Evolutionary conservation across 148 eudicot species (phyloP).

Genomic region (Spergularia marina): DNA sequence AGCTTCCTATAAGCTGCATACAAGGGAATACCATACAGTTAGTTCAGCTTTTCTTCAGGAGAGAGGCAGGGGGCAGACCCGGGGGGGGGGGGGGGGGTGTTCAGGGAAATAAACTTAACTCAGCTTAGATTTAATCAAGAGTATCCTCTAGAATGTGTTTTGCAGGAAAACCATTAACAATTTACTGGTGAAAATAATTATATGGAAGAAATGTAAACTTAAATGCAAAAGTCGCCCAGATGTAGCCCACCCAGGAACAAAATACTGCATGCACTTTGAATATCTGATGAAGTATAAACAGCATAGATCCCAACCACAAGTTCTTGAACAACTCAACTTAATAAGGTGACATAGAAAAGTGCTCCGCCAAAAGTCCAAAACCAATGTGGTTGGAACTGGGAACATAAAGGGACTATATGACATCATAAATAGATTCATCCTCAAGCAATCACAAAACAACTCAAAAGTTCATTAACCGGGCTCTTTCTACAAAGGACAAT

Average conservation of each 20-base stretch:
- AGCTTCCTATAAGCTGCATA: slow-evolving; percentile 94
- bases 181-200: too few relatives aligned
- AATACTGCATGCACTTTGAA: background rate
- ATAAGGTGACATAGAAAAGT: background rate
- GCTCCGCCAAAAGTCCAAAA: background rate
- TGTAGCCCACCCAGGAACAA: background rate
- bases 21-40: slow-evolving; percentile 9
- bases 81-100: background rate
- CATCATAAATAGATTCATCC: background rate
- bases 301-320: too few relatives aligned
- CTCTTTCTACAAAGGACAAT: background rate
- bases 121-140: background rate
- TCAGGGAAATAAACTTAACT: background rate
- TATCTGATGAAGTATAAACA: background rate
- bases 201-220: too few relatives aligned
- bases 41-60: background rate
- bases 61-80: background rate
- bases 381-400: slow-evolving; percentile 1
- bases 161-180: too few relatives aligned
- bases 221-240: background rate
- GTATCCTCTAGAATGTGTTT: too few relatives aligned
- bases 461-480: background rate
- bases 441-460: background rate
- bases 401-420: background rate
- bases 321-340: background rate